Evolutionary conservation across 116 monocot species (phyloP).

Genomic region (Trichopus zeylanicus): DNA sequence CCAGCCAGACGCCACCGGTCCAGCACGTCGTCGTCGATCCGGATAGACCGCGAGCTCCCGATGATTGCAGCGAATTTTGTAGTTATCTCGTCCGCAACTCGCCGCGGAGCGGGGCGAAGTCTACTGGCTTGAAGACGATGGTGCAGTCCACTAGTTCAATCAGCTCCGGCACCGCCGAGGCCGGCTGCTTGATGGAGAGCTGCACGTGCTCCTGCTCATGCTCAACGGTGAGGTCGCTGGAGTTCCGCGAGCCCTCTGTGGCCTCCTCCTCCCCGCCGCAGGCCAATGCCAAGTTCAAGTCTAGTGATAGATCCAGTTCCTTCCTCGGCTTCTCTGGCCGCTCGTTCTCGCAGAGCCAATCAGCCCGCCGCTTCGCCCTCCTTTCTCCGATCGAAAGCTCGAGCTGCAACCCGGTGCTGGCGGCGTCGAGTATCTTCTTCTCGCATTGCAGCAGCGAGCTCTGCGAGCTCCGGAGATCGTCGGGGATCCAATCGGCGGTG

Average conservation of each 20-base stretch:
- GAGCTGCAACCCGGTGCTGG: constrained; percentile 33
- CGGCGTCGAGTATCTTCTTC: constrained; percentile 28
- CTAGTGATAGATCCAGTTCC: constrained; percentile 27
- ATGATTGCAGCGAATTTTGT: constrained; percentile 16
- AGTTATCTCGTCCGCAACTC: constrained; percentile 18
- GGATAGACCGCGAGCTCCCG: constrained; percentile 10
- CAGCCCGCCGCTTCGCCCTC: constrained; percentile 27
- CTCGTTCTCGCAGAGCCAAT: constrained; percentile 19
- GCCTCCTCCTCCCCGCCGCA: constrained; percentile 27
- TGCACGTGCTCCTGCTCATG: constrained; percentile 13
- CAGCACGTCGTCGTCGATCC: constrained; percentile 21
- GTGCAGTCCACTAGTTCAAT: constrained; percentile 18
- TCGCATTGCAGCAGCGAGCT: constrained; percentile 18
- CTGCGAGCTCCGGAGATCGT: constrained; percentile 8
- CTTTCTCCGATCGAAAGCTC: constrained; percentile 40
- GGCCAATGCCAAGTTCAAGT: constrained; percentile 54
- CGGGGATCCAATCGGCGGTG: constrained; percentile 30
- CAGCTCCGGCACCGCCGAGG: constrained; percentile 11
- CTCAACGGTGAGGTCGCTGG: constrained; percentile 46
- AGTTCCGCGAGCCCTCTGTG: constrained; percentile 32
- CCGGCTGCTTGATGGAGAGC: not conserved
- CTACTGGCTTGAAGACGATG: constrained; percentile 44
- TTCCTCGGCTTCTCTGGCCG: constrained; percentile 22
- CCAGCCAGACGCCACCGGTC: constrained; percentile 47
- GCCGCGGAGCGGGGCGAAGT: constrained; percentile 22